Evolutionary conservation across 768 basidiomycete species (phyloP), one percentile per base, ranked within the genome.

Genomic region (Baorangia bicolor): DNA sequence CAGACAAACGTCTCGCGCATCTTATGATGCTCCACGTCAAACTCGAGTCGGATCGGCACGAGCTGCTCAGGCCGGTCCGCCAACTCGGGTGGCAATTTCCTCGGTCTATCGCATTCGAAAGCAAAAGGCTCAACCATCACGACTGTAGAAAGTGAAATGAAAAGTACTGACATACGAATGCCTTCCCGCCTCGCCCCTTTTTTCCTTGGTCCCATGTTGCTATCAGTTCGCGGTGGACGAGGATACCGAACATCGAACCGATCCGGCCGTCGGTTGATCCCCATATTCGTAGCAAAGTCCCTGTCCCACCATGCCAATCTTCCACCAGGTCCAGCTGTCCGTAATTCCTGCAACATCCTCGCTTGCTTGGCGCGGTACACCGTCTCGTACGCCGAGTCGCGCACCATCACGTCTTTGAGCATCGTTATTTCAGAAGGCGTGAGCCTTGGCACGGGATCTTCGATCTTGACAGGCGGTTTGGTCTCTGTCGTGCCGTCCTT

Each of bases 1-100:
- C 96, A 99, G 42, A 97, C 83, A 73, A 98, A 98, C 0, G 96
- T 94, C 69, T 99, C 97, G 27, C 94, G 84, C 79, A 98, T 87
- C 74, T 88, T 91, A 67, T 91, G 87, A 65, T 92, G 90, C 53
- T 98, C 97, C 45, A 95, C 88, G 64, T 99, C 97, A 64, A 98
- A 87, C 70, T 99, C 97, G 49, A 99, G 77, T n/a, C 97, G 85
- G 38, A 99, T 88, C 4, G 97, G 97, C 5, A 98, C 88, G 27
- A 99, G 87, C 63, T 85, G 80, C 66, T 99, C 97, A 13, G 82
- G 79, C 27, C 80, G 76, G 60, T 84, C 79, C 6, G 81, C 81
- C 33, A 86, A 79, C 49, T 83, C 79, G 7, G 75, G 64, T 9
- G 77, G 73, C 23, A 90, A 64, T 61, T 79, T 83, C 52, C 85